Evolutionary conservation across 176 grass and related monocot genomes (phyloP).

Genomic region (sorghum (Sorghum bicolor)): Sorghum_bicolor_NCBIv3 NC_012879.2:1518001-1518500

Average conservation of each 20-base stretch:
- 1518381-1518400: neutral
- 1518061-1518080: neutral
- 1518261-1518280: neutral
- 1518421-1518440: no score
- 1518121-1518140: neutral
- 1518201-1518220: neutral
- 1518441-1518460: no score
- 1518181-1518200: neutral
- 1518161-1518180: neutral
- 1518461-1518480: no score
- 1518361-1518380: neutral
- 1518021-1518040: slow-evolving; percentile 35
- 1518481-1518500: no score
- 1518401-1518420: no score
- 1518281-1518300: slow-evolving; percentile 10
- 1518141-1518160: neutral
- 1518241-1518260: neutral
- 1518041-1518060: neutral
- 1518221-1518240: neutral
- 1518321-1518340: neutral
- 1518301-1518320: neutral
- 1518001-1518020: slow-evolving; percentile 27
- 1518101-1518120: neutral
- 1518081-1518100: neutral
- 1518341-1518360: neutral